phyloP scores from a whole-genome alignment of 805 yeast species.

The Metschnikowia anglica region DNA sequence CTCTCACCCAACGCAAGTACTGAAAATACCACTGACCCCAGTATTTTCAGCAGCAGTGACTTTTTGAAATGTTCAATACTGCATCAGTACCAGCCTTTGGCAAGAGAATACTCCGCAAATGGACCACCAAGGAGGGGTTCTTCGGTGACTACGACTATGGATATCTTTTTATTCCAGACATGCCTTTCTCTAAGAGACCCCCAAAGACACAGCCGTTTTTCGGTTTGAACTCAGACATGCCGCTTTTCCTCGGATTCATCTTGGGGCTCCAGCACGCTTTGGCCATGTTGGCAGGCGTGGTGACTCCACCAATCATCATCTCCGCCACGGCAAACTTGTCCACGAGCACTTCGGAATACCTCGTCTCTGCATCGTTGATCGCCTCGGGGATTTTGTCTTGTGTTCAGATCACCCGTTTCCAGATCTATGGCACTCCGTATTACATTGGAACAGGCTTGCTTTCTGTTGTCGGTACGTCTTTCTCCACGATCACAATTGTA shows the following conservation, averaged over 20 bases:
- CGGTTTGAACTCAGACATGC: conserved; percentile 77
- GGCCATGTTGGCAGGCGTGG: conserved; percentile 90
- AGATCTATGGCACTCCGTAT: conserved; percentile 68
- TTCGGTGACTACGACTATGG: conserved; percentile 87
- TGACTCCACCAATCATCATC: conserved; percentile 78
- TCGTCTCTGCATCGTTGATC: conserved; percentile 40
- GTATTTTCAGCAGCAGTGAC: too few species aligned
- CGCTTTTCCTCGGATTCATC: conserved; percentile 69
- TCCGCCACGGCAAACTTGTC: conserved; percentile 60
- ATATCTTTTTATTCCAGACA: conserved; percentile 72
- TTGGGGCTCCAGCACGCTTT: conserved; percentile 86
- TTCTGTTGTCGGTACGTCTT: conserved; percentile 89
- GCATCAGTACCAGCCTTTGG: conserved; percentile 12
- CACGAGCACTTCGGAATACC: conserved; percentile 36
- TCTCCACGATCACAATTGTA: conserved; percentile 83
- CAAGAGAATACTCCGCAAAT: conserved; percentile 36
- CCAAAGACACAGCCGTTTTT: conserved; percentile 74
- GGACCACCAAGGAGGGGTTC: conserved; percentile 76
- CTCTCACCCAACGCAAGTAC: too few species aligned
- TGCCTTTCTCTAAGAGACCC: conserved; percentile 59
- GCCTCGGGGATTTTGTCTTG: conserved; percentile 56
- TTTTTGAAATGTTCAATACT: conserved; percentile 9
- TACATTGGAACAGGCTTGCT: conserved; percentile 85
- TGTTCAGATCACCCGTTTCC: conserved; percentile 79
- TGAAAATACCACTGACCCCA: too few species aligned